Evolutionary conservation across 1,284 basidiomycete genomes (phyloP), one percentile per base, ranked within the genome.

Genomic region (Microbotryum saponariae): DNA sequence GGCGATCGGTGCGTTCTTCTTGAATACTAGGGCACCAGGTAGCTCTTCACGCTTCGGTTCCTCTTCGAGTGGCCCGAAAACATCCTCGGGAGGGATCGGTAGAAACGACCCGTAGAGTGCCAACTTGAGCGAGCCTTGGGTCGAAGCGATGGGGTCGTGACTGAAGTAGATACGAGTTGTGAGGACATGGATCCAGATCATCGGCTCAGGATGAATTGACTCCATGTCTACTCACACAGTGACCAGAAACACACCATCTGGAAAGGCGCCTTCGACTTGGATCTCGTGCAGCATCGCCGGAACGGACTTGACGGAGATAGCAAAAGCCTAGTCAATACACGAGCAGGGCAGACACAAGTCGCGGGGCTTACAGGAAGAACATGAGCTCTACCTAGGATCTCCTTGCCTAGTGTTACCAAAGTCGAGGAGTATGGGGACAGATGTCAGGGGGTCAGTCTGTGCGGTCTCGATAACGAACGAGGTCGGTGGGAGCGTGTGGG

Each of bases 101-200:
- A 97, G 79, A 78, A 96, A 97, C 0, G 91, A 93, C 10, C 91
- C 91, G 70, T 93, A 93, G 14, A 99, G 80, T 0, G 94, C 93
- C 4, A 85, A 82, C 6, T 78, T 77, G 29, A 97, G 79, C 73
- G 94, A 79, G 2, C 91, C 92, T 52, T 80, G 77, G 63, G 90
- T 84, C 1, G 88, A 87, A 73, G 88, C 91, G 64, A 98, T 85
- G 5, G 94, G 94, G 70, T 94, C 85, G 73, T 97, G 91, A 0
- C 42, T 59, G 33, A 74, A 69, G 16, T 71, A 71, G 12, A 31
- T 42, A 42, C 37, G 37, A 42, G 9, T 42, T 42, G 37, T 42
- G 37, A 42, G 37, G 14, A 42, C 14, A 5, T 0, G 12, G 4
- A 42, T 18, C 14, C 37, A 42, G 18, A 53, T 37, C 27, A 29